Evolutionary conservation across 805 yeast species (phyloP).

Genomic region (Wickerhamomyces pijperi): DNA sequence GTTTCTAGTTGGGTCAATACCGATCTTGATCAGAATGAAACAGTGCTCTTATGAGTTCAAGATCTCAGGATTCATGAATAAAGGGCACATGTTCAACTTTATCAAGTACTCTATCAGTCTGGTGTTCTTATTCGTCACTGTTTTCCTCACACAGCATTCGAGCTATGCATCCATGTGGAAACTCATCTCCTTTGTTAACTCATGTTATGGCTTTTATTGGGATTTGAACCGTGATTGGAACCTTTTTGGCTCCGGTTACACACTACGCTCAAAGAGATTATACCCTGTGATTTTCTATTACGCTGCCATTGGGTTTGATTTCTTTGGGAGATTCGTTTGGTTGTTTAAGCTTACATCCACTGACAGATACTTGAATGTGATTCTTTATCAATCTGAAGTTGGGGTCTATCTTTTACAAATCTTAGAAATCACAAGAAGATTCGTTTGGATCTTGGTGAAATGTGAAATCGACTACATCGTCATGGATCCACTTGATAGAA

Average conservation of each 20-base stretch:
- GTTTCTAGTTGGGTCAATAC: conserved; percentile 34
- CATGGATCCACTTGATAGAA: neutral
- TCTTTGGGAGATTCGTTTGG: conserved; percentile 70
- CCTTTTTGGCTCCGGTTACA: conserved; percentile 26
- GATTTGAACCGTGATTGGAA: conserved; percentile 87
- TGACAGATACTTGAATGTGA: conserved; percentile 5
- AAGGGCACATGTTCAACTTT: conserved; percentile 59
- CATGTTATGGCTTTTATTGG: conserved; percentile 79
- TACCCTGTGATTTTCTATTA: conserved; percentile 32
- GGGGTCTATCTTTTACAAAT: conserved; percentile 62
- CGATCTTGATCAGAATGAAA: conserved; percentile 63
- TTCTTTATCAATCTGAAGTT: conserved; percentile 25
- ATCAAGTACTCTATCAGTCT: conserved; percentile 61
- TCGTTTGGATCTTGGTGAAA: conserved; percentile 82
- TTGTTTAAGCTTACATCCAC: conserved; percentile 37
- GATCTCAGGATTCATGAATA: conserved; percentile 13
- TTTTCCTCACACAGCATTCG: conserved; percentile 14
- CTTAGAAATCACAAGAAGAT: conserved; percentile 72
- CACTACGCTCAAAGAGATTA: conserved; percentile 1
- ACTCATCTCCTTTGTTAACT: conserved; percentile 44
- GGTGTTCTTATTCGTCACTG: conserved; percentile 35
- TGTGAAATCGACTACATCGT: conserved; percentile 54
- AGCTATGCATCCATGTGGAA: conserved; percentile 16
- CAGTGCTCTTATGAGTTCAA: conserved; percentile 77
- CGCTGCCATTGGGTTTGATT: conserved; percentile 48